Conservation (phyloP, 495 filamentous ascomycete genomes). For the Sphaerosporella brunnea region DNA sequence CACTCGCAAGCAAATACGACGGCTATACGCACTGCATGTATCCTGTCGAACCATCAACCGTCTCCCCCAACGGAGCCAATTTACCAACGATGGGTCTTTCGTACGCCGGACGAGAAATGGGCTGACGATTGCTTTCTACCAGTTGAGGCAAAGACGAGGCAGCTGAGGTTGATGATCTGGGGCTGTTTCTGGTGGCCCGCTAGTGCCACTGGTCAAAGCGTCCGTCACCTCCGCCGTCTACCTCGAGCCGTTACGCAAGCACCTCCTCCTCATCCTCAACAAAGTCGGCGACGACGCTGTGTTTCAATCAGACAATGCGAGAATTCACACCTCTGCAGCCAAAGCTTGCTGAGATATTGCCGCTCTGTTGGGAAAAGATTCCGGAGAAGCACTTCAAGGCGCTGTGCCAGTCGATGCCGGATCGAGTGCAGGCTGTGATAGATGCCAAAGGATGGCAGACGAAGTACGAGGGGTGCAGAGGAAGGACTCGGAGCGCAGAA, state of each 20-base stretch:
- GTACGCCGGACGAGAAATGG: background rate
- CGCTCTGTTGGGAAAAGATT: constrained; percentile 3
- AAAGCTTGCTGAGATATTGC: background rate
- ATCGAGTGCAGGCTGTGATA: constrained; percentile 6
- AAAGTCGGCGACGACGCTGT: background rate
- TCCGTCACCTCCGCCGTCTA: background rate
- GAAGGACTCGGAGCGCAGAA: no score
- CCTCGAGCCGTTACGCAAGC: background rate
- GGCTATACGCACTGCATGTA: background rate
- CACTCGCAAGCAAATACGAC: background rate
- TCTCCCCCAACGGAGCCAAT: no score
- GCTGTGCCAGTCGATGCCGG: background rate
- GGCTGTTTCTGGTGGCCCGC: constrained; percentile 2
- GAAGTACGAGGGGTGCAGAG: constrained; percentile 6
- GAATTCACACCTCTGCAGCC: constrained; percentile 5
- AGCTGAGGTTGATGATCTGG: constrained; percentile 4
- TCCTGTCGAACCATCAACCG: background rate
- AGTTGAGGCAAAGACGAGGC: background rate
- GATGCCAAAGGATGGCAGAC: constrained; percentile 6
- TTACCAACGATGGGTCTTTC: background rate
- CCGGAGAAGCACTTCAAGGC: background rate
- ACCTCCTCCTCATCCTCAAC: background rate
- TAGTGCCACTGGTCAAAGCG: background rate
- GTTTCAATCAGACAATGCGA: constrained; percentile 14
- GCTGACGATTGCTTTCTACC: constrained; percentile 1